Percentiles rank a stretch among this genome's conserved stretches.
phyloP scores from a whole-genome alignment of 2,329 filamentous ascomycete species.

The Fusarium sp. region DNA sequence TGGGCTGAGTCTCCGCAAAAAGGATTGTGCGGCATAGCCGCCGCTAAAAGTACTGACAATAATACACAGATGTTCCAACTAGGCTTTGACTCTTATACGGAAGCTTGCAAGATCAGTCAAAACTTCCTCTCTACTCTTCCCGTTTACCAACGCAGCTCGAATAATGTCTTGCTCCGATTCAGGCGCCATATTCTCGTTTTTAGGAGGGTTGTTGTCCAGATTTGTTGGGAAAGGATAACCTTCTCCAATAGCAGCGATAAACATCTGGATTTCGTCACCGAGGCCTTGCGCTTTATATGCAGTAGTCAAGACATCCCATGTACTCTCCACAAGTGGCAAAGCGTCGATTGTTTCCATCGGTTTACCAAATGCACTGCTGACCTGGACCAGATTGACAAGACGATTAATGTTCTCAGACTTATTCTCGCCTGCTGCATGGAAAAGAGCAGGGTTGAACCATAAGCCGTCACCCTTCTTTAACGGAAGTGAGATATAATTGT shows the following conservation, averaged over 20 bases:
- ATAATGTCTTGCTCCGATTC: constrained; percentile 65
- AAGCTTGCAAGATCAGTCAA: constrained; percentile 49
- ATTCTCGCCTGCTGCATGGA: constrained; percentile 70
- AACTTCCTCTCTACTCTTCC: constrained; percentile 50
- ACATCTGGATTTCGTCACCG: constrained; percentile 53
- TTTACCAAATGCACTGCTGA: constrained; percentile 69
- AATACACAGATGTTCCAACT: background rate
- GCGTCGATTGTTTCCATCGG: constrained; percentile 69
- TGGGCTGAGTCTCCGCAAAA: background rate
- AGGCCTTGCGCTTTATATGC: constrained; percentile 48
- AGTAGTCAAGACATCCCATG: constrained; percentile 51
- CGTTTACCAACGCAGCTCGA: constrained; percentile 51
- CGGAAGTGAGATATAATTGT: constrained; percentile 61
- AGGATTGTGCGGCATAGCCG: background rate
- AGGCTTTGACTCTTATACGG: constrained; percentile 20
- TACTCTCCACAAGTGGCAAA: constrained; percentile 54
- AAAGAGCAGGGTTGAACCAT: constrained; percentile 70
- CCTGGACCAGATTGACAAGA: constrained; percentile 68
- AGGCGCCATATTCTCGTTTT: constrained; percentile 65
- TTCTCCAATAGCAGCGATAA: constrained; percentile 61
- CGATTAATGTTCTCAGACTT: constrained; percentile 55
- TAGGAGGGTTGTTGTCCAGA: constrained; percentile 63
- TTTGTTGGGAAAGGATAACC: constrained; percentile 71
- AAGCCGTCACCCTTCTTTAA: constrained; percentile 65
- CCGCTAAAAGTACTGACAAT: background rate